phyloP scores from a whole-genome alignment of 768 basidiomycete species.

The Lentinula detonsa region DNA sequence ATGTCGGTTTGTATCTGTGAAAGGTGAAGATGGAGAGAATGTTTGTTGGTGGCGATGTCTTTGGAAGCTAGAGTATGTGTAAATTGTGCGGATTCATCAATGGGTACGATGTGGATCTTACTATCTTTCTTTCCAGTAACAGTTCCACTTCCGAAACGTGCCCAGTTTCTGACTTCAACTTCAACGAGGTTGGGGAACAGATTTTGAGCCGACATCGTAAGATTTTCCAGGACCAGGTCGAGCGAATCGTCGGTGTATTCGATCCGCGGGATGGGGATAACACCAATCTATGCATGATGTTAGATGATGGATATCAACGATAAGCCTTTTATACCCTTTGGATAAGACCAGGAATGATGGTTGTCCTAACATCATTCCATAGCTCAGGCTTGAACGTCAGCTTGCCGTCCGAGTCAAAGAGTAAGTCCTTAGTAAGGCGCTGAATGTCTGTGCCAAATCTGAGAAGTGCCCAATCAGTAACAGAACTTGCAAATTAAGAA shows the following conservation, averaged over 20 bases:
- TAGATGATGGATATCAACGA: not conserved
- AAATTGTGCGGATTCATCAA: not conserved
- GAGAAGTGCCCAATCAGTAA: too few species aligned
- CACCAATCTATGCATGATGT: conserved; percentile 44
- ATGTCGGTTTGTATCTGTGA: conserved; percentile 91
- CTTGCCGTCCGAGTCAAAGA: conserved; percentile 76
- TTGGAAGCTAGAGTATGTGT: conserved; percentile 15
- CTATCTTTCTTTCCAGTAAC: conserved; percentile 1
- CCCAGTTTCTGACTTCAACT: conserved; percentile 72
- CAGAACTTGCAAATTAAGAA: too few species aligned
- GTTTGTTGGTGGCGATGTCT: conserved; percentile 34
- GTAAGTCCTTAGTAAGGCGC: conserved; percentile 74
- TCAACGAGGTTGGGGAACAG: conserved; percentile 78
- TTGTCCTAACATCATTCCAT: conserved; percentile 82
- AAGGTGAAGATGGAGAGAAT: conserved; percentile 71
- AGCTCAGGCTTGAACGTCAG: conserved; percentile 85
- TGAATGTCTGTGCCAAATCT: conserved; percentile 50
- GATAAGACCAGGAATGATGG: conserved; percentile 77
- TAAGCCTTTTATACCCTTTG: conserved; percentile 44
- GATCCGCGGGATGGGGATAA: conserved; percentile 87
- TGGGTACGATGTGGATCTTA: not conserved
- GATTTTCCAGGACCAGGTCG: conserved; percentile 91
- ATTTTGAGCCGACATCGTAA: conserved; percentile 83
- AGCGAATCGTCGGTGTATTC: conserved; percentile 87
- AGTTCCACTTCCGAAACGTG: conserved; percentile 48